Evolutionary conservation across 306 rosid species (phyloP).

Genomic region (Luffa aegyptiaca): DNA sequence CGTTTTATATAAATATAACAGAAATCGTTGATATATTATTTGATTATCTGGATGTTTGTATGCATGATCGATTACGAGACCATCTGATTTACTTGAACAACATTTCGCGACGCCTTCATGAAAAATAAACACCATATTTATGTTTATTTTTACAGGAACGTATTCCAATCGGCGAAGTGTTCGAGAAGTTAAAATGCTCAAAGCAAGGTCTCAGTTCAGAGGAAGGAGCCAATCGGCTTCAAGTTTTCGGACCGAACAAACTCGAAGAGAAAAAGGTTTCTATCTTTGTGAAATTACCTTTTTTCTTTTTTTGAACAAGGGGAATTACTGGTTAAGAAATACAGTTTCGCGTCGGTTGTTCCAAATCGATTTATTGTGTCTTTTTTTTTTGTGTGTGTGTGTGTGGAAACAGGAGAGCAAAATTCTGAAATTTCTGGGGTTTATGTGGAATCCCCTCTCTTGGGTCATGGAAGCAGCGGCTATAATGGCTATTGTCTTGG

Average conservation of each 20-base stretch:
- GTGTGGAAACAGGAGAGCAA: conserved; percentile 68
- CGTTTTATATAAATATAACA: background rate
- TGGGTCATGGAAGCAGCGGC: conserved; percentile 99
- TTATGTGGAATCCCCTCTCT: conserved; percentile 98
- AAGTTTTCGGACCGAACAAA: conserved; percentile 95
- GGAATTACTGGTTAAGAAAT: background rate
- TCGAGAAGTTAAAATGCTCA: conserved; percentile 83
- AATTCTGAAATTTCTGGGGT: conserved; percentile 75
- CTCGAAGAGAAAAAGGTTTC: conserved; percentile 91
- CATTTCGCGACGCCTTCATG: background rate
- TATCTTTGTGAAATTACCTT: background rate
- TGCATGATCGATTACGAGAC: background rate
- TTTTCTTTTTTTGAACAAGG: background rate
- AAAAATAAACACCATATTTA: background rate
- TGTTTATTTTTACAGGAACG: conserved; percentile 43
- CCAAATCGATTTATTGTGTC: background rate
- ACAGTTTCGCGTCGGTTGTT: background rate
- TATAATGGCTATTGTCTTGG: conserved; percentile 87
- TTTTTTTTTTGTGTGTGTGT: background rate
- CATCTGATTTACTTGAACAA: background rate
- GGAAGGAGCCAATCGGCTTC: conserved; percentile 81
- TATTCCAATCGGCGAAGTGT: conserved; percentile 86
- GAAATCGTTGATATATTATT: background rate
- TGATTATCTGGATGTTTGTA: too few species aligned
- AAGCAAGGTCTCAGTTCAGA: conserved; percentile 63